Evolutionary conservation across 2,329 filamentous ascomycete genomes (phyloP).

Genomic region (Apiospora kogelbergensis): DNA sequence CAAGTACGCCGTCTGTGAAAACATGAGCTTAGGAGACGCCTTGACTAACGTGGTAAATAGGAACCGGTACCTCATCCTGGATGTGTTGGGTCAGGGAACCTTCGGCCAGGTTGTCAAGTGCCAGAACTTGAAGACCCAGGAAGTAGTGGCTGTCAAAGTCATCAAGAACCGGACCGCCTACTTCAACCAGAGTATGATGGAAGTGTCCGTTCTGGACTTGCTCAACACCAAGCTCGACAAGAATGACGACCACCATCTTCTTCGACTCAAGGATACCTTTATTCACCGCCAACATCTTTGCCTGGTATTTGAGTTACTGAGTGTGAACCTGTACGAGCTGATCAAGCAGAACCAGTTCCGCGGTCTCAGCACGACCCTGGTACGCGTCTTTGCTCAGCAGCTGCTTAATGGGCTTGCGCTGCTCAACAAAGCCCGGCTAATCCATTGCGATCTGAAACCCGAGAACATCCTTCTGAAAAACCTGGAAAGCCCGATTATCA

Average conservation of each 20-base stretch:
- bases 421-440: constrained; percentile 92
- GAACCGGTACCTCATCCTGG: constrained; percentile 94
- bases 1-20: constrained; percentile 61
- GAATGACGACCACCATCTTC: constrained; percentile 95
- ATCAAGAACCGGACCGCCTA: constrained; percentile 99
- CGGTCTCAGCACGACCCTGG: constrained; percentile 91
- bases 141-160: constrained; percentile 98
- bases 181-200: constrained; percentile 99
- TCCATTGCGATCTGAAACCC: constrained; percentile 97
- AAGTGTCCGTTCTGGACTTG: constrained; percentile 94
- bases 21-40: neutral
- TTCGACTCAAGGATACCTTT: constrained; percentile 95
- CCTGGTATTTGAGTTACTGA: constrained; percentile 92
- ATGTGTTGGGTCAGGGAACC: constrained; percentile 94
- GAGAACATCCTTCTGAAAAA: constrained; percentile 98
- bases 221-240: constrained; percentile 99
- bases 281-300: constrained; percentile 97
- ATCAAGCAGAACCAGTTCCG: constrained; percentile 99
- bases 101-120: constrained; percentile 99
- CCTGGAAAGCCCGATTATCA: constrained; percentile 97
- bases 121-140: constrained; percentile 96
- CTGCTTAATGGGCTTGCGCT: constrained; percentile 88
- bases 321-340: constrained; percentile 95
- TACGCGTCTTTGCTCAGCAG: constrained; percentile 96
- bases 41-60: constrained; percentile 38